phyloP scores from a whole-genome alignment of 257 asterid genomes.

The Penstemon eatonii region DNA sequence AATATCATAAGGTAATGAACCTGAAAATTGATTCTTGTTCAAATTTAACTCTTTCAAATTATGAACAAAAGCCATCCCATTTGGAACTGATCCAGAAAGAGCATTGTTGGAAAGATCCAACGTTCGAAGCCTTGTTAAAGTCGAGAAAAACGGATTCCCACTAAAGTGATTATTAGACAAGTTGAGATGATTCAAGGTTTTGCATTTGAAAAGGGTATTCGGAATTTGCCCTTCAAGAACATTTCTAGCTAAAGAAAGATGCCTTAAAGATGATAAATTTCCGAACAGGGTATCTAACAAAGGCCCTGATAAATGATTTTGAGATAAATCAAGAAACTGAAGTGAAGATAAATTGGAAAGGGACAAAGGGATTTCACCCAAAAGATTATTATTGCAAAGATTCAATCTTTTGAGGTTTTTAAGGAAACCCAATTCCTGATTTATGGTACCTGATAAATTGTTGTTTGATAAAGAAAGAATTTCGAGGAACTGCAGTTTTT shows the following conservation, averaged over 20 bases:
- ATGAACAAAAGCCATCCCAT: conserved; percentile 52
- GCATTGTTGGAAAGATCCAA: conserved; percentile 71
- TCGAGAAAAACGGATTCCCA: conserved; percentile 53
- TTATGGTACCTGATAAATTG: conserved; percentile 59
- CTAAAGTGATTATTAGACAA: conserved; percentile 70
- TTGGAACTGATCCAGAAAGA: conserved; percentile 57
- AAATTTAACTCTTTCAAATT: conserved; percentile 64
- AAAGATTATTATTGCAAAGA: conserved; percentile 60
- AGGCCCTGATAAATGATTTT: conserved; percentile 61
- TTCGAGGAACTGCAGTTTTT: conserved; percentile 56
- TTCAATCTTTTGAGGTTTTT: conserved; percentile 57
- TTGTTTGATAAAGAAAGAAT: conserved; percentile 66
- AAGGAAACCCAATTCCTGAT: conserved; percentile 47
- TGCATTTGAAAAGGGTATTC: conserved; percentile 42
- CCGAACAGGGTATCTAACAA: conserved; percentile 48
- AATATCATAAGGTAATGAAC: conserved; percentile 62
- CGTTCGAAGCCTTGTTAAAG: conserved; percentile 61
- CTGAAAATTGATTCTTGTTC: conserved; percentile 63
- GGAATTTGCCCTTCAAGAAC: conserved; percentile 70
- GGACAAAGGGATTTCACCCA: conserved; percentile 52
- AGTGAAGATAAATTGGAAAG: conserved; percentile 46
- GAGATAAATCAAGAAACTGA: conserved; percentile 75
- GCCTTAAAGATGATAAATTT: conserved; percentile 47
- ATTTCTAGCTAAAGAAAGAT: conserved; percentile 56
- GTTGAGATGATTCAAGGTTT: conserved; percentile 56